Evolutionary conservation across 106 monocot species (phyloP).

Genomic region (Triglochin maritima): DNA sequence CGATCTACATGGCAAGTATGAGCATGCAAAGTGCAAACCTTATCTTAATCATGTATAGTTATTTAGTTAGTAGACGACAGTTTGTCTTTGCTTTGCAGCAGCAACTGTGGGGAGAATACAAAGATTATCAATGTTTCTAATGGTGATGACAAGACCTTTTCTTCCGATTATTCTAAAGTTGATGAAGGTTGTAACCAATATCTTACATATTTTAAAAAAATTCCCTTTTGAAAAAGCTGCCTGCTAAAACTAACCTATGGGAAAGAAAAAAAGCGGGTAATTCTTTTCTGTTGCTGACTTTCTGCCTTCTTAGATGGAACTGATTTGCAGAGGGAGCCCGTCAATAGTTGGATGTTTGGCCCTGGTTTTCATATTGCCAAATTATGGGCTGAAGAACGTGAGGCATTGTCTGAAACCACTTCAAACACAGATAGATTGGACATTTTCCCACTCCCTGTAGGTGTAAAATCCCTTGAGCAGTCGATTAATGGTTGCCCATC

Average conservation of each 20-base stretch:
- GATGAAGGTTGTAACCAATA: conserved; percentile 22
- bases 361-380: conserved; percentile 72
- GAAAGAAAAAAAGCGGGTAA: neutral
- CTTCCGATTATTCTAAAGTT: conserved; percentile 8
- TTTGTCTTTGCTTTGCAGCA: conserved; percentile 24
- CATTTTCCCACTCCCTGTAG: conserved; percentile 44
- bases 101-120: conserved; percentile 7
- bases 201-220: neutral
- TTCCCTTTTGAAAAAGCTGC: too few relatives aligned
- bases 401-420: conserved; percentile 17
- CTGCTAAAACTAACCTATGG: too few relatives aligned
- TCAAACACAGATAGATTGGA: conserved; percentile 23
- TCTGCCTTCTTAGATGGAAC: conserved; percentile 12
- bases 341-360: conserved; percentile 29
- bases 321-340: conserved; percentile 19
- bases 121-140: conserved; percentile 11
- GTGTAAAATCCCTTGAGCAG: conserved; percentile 46
- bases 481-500: conserved; percentile 1
- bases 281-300: neutral
- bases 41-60: neutral
- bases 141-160: conserved; percentile 1
- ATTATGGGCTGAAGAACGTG: conserved; percentile 58
- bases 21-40: neutral
- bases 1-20: conserved; percentile 19
- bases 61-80: neutral